Evolutionary conservation across 2,329 filamentous ascomycete species (phyloP), one percentile per base, ranked within the genome.

Genomic region (Aspergillus arachidicola): DNA sequence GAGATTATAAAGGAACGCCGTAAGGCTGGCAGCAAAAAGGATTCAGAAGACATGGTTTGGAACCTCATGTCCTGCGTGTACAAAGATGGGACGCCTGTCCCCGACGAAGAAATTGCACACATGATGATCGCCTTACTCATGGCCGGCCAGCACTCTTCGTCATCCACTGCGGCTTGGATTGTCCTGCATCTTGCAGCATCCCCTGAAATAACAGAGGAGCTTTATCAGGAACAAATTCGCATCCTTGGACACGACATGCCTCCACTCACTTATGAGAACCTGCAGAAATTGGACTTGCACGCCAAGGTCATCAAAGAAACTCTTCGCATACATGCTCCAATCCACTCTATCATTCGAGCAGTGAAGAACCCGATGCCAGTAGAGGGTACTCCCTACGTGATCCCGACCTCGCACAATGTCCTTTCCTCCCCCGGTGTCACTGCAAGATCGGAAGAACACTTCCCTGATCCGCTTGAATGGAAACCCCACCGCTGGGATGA

Each of bases 121-220:
- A 94, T 96, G 87, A 94, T 96, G 91, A 96, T 96, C 78, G 92
- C 92, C 6, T 85, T 96, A 26, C 87, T 96, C 66, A 96, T 96
- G 92, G 93, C 92, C 63, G 93, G 93, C 61, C 93, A 96, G 76
- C 93, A 96, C 82, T 94, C 91, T 2, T 94, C 92, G 2, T 92
- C 92, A 4, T 93, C 92, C 23, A 94, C 91, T 45, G 89, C 88
- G 72, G 87, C 92, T 45, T 96, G 93, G 92, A 93, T 96, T 72
- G 85, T 95, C 76, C 85, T 96, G 46, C 90, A 89, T 68, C 87
- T 96, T 43, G 92, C 93, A 30, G 86, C 90, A 64, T 85, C 90
- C 72, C 92, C 93, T 14, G 84, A 93, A n/a, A 87, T 96, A 64
- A 84, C 90, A 71, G 91, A 96, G 71, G 91, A 94, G 71, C 86